Percentiles rank a stretch among this genome's conserved stretches.
Evolutionary conservation across 805 yeast species (phyloP).

Genomic region (Hanseniaspora pseudoguilliermondii): DNA sequence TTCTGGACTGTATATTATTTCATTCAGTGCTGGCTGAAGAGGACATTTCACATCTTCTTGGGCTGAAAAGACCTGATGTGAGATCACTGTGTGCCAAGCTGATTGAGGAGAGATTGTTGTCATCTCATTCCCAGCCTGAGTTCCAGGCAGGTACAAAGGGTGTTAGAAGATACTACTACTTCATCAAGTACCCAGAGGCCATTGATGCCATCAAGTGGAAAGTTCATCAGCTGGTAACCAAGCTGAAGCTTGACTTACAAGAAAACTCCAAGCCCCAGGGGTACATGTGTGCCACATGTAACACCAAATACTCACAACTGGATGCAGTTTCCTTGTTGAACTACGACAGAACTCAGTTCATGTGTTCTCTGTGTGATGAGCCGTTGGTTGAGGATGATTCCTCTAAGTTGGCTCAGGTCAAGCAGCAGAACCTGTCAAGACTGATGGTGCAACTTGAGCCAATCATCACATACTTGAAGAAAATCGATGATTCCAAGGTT

Average conservation of each 20-base stretch:
- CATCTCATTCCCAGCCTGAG: constrained; percentile 59
- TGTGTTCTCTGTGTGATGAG: constrained; percentile 74
- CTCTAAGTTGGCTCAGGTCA: constrained; percentile 63
- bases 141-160: constrained; percentile 53
- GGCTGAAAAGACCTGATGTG: constrained; percentile 75
- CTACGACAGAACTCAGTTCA: constrained; percentile 65
- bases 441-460: constrained; percentile 87
- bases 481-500: constrained; percentile 63
- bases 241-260: constrained; percentile 68
- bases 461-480: constrained; percentile 65
- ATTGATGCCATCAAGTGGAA: constrained; percentile 95
- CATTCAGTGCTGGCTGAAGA: constrained; percentile 90
- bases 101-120: constrained; percentile 70
- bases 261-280: constrained; percentile 88
- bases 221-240: constrained; percentile 70
- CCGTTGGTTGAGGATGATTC: constrained; percentile 77
- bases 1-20: constrained; percentile 72
- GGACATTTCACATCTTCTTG: constrained; percentile 67
- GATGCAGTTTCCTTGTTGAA: constrained; percentile 77
- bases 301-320: constrained; percentile 64
- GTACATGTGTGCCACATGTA: constrained; percentile 77
- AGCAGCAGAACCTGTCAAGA: constrained; percentile 68
- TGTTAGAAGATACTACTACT: constrained; percentile 68
- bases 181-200: constrained; percentile 80
- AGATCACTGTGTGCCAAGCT: constrained; percentile 69